Conservation (phyloP, 257 asterid genomes). For the Solanum boliviense region DNA sequence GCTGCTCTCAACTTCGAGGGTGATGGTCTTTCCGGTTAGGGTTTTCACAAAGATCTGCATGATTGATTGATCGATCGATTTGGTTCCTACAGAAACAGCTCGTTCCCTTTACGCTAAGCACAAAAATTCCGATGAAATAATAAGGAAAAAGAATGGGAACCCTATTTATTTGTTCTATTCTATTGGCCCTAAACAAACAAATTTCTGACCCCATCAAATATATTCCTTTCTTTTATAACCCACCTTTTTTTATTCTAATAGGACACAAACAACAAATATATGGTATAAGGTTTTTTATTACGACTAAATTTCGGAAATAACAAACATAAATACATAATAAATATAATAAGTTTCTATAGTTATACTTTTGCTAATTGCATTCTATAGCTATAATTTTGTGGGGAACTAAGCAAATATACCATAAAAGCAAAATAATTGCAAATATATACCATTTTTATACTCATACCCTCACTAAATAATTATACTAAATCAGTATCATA, state of each 20-base stretch:
- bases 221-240: background rate
- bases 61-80: background rate
- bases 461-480: no score
- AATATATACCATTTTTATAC: no score
- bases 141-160: background rate
- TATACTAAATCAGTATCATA: no score
- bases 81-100: background rate
- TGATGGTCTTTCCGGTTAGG: slow-evolving; percentile 68
- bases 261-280: background rate
- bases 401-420: no score
- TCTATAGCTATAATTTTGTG: no score
- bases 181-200: background rate
- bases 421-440: no score
- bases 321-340: no score
- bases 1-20: slow-evolving; percentile 77
- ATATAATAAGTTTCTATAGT: no score
- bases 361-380: no score
- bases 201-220: background rate
- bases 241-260: no score
- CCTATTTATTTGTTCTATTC: background rate
- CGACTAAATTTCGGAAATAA: no score
- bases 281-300: background rate
- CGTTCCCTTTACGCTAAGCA: background rate
- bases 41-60: slow-evolving; percentile 95
- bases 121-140: background rate